These are phyloP conservation scores for Amanita polypyramis DNA, from an alignment of 768 basidiomycete genomes.

Conservation along the genomic window DNA sequence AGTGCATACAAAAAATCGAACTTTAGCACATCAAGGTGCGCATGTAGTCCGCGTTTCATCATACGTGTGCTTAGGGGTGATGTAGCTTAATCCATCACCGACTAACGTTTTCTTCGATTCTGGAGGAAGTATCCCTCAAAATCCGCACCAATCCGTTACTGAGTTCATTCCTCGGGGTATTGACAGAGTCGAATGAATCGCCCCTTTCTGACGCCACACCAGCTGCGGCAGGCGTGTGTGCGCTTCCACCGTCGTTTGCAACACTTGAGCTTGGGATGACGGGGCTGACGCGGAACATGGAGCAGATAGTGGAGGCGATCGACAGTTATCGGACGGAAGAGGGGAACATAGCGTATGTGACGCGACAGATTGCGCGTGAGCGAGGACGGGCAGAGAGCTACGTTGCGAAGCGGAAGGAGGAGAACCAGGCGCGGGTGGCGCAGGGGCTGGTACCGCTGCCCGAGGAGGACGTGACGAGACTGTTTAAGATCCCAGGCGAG, in stretches of 20 bases:
- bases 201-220: constrained; percentile 26
- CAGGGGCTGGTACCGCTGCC: constrained; percentile 83
- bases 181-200: constrained; percentile 39
- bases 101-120: constrained; percentile 76
- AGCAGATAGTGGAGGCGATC: constrained; percentile 77
- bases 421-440: constrained; percentile 66
- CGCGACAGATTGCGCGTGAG: constrained; percentile 83
- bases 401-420: constrained; percentile 80
- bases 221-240: constrained; percentile 26
- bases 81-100: constrained; percentile 68
- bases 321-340: constrained; percentile 86
- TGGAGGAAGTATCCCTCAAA: constrained; percentile 79
- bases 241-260: constrained; percentile 52
- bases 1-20: constrained; percentile 74
- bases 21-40: constrained; percentile 77
- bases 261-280: constrained; percentile 61
- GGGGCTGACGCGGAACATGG: constrained; percentile 65
- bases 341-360: constrained; percentile 82
- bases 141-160: constrained; percentile 75
- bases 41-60: constrained; percentile 4
- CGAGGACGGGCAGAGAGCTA: constrained; percentile 69
- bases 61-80: constrained; percentile 1
- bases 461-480: constrained; percentile 71
- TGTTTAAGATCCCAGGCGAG: constrained; percentile 85
- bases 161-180: constrained; percentile 63